A percentile compares a stretch with the other conserved stretches of the same genome.
phyloP scores from a whole-genome alignment of 768 basidiomycete genomes.

The Leccinum barrowsii region DNA sequence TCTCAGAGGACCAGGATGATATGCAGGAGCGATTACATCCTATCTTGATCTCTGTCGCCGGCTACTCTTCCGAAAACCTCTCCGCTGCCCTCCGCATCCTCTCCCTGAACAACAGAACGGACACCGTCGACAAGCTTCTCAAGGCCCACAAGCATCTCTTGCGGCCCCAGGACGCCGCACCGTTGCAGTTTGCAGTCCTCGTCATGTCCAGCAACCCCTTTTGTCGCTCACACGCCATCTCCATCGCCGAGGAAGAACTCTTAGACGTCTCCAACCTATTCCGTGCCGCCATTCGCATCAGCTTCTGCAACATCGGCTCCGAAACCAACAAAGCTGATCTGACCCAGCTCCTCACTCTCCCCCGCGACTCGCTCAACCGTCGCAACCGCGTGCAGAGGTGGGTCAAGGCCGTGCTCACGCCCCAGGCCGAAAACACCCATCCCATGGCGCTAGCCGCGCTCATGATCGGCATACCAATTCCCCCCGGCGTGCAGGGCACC shows the following conservation, averaged over 20 bases:
- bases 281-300: conserved; percentile 38
- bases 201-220: conserved; percentile 31
- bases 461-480: conserved; percentile 53
- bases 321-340: conserved; percentile 41
- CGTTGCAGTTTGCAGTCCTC: conserved; percentile 44
- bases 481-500: conserved; percentile 34
- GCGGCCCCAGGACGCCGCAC: conserved; percentile 52
- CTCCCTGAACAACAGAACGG: conserved; percentile 33
- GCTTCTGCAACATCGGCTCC: conserved; percentile 48
- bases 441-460: conserved; percentile 64
- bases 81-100: conserved; percentile 55
- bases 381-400: conserved; percentile 47
- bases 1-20: conserved; percentile 34
- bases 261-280: conserved; percentile 42
- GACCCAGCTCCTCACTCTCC: conserved; percentile 43
- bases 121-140: conserved; percentile 41
- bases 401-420: conserved; percentile 47
- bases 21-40: conserved; percentile 35
- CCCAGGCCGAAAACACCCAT: conserved; percentile 34
- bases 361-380: conserved; percentile 36
- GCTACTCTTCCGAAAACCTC: conserved; percentile 48
- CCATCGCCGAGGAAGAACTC: conserved; percentile 53
- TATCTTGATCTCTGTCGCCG: conserved; percentile 40
- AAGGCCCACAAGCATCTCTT: conserved; percentile 49
- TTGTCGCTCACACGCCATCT: conserved; percentile 32